Evolutionary conservation across 441 rosid species (phyloP).

Genomic region (Brassica hybrid): DNA sequence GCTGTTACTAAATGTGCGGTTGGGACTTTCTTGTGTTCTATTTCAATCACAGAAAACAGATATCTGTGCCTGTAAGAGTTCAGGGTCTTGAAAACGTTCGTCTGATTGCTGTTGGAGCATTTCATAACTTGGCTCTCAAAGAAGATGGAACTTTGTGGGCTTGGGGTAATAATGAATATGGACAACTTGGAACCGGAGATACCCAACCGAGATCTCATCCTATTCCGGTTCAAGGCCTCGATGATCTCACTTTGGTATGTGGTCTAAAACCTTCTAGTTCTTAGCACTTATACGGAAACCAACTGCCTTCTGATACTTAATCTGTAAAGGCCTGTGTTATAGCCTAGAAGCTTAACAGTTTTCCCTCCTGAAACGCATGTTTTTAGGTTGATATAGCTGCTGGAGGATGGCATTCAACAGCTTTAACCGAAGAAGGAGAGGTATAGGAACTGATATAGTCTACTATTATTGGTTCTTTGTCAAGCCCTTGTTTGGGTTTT

Average conservation of each 20-base stretch:
- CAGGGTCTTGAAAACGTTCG: conserved; percentile 95
- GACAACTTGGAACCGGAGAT: conserved; percentile 99
- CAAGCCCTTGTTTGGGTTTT: neutral
- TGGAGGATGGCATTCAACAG: conserved; percentile 99
- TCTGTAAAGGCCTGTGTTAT: no score
- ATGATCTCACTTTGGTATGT: conserved; percentile 78
- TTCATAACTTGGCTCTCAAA: conserved; percentile 95
- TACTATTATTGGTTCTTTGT: conserved; percentile 17
- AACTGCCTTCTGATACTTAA: neutral
- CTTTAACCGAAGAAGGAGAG: conserved; percentile 82
- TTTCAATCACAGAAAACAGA: conserved; percentile 82
- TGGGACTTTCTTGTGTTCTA: neutral
- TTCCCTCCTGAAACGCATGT: conserved; percentile 21
- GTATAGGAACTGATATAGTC: conserved; percentile 52
- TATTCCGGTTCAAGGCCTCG: conserved; percentile 84
- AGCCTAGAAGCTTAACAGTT: neutral
- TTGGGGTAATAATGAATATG: conserved; percentile 99
- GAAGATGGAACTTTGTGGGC: conserved; percentile 97
- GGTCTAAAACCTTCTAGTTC: no score
- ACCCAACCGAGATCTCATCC: conserved; percentile 98
- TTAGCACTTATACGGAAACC: no score
- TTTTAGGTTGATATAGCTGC: conserved; percentile 96
- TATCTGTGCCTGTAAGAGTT: conserved; percentile 92
- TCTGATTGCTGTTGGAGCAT: conserved; percentile 96
- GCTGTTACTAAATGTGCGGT: conserved; percentile 8